These are phyloP conservation scores for Lactuca saligna DNA, from an alignment of 129 eudicot genomes.

Conservation along the genomic window DNA sequence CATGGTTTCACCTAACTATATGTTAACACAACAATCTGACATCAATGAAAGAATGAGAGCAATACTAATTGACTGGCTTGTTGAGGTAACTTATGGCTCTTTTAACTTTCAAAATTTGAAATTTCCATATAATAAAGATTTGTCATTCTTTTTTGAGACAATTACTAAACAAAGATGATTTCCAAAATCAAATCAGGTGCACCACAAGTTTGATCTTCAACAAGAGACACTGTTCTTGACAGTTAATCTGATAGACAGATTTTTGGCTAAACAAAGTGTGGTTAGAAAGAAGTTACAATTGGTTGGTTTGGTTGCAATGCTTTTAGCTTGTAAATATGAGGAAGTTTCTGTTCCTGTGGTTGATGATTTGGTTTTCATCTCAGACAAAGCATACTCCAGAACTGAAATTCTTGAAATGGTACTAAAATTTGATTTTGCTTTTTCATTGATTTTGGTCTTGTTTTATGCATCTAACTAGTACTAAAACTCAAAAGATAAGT, in stretches of 20 bases:
- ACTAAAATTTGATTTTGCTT: background rate
- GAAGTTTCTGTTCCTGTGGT: conserved; percentile 87
- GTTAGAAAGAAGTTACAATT: conserved; percentile 84
- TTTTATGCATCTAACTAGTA: background rate
- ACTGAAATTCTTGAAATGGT: conserved; percentile 93
- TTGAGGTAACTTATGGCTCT: conserved; percentile 58
- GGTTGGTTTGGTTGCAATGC: conserved; percentile 87
- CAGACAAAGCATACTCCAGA: conserved; percentile 81
- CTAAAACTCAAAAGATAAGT: no score
- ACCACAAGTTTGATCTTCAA: conserved; percentile 80
- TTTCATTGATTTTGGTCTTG: conserved; percentile 15
- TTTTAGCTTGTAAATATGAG: conserved; percentile 94
- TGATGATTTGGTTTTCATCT: conserved; percentile 81
- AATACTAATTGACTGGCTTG: conserved; percentile 88
- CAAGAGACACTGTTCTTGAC: conserved; percentile 87
- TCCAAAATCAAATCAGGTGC: conserved; percentile 54
- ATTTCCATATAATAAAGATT: background rate
- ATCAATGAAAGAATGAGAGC: conserved; percentile 87
- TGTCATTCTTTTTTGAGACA: background rate
- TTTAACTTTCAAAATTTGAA: background rate
- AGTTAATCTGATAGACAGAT: conserved; percentile 80
- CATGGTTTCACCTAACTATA: conserved; percentile 68
- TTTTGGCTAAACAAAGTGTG: conserved; percentile 57
- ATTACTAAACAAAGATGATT: conserved; percentile 14
- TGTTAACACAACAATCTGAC: conserved; percentile 61